Conservation (phyloP, 768 basidiomycete genomes). For the Naematelia encephala region DNA sequence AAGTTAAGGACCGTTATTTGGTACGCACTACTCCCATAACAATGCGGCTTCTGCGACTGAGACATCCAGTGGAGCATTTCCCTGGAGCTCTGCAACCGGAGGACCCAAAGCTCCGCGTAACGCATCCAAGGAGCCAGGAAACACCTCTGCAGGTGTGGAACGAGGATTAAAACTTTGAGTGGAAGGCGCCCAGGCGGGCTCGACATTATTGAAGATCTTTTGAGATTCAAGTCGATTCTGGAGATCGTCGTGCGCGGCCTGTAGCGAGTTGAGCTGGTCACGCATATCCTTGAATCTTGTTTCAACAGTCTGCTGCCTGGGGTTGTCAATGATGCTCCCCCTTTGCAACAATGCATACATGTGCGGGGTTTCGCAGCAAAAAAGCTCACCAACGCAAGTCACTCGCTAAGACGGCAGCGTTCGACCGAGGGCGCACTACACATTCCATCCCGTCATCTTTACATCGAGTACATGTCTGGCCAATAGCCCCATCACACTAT, state of each 20-base stretch:
- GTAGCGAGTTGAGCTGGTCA: neutral
- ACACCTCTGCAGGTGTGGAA: neutral
- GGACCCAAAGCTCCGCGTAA: neutral
- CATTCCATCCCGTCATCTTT: slow-evolving; percentile 5
- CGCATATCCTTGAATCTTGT: neutral
- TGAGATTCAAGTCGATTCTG: neutral
- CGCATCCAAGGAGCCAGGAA: neutral
- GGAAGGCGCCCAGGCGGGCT: neutral
- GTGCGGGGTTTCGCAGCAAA: neutral
- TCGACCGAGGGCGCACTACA: slow-evolving; percentile 2
- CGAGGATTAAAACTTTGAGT: neutral
- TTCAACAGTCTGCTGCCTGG: slow-evolving; percentile 5
- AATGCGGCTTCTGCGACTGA: neutral
- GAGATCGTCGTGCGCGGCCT: neutral
- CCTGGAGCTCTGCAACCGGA: neutral
- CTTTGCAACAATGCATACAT: neutral
- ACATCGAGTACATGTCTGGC: neutral
- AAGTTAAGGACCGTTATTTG: neutral
- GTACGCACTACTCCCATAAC: slow-evolving; percentile 2
- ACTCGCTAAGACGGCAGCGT: neutral
- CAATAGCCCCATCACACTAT: neutral
- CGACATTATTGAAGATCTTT: neutral
- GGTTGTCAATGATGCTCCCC: neutral
- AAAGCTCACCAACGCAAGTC: slow-evolving; percentile 1
- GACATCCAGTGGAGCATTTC: neutral